These are phyloP conservation scores for Tetradesmus obliquus DNA, from an alignment of 139 green algal species.

Conservation along the genomic window DNA sequence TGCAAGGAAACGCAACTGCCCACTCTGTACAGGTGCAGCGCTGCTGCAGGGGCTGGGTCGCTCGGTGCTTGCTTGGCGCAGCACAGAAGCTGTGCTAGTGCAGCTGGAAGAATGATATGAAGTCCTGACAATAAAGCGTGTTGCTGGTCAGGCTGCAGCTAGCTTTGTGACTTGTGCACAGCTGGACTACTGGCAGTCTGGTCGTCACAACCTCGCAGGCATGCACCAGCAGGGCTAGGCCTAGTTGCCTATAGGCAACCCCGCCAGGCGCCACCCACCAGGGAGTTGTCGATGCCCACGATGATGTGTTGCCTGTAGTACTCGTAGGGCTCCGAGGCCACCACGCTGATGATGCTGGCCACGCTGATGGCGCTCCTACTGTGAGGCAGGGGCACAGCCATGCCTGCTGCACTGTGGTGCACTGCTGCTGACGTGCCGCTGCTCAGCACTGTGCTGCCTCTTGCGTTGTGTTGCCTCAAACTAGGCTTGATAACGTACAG, in stretches of 20 bases:
- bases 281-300: slow-evolving; percentile 35
- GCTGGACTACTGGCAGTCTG: too few relatives aligned
- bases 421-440: background rate
- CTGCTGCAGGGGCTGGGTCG: too few relatives aligned
- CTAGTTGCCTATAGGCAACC: background rate
- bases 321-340: background rate
- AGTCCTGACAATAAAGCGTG: background rate
- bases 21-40: too few relatives aligned
- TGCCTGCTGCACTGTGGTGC: background rate
- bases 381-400: background rate
- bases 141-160: background rate
- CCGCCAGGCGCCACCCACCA: background rate
- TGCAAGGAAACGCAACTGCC: too few relatives aligned
- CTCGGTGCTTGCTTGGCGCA: too few relatives aligned
- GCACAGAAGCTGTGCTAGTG: too few relatives aligned
- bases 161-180: background rate
- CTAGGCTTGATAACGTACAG: too few relatives aligned
- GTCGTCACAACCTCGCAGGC: too few relatives aligned
- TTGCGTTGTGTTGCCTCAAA: background rate
- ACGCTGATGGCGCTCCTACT: background rate
- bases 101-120: too few relatives aligned
- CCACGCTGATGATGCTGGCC: slow-evolving; percentile 28
- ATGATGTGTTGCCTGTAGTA: slow-evolving; percentile 25
- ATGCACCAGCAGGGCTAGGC: background rate
- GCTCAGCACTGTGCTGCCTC: background rate